Percentiles rank a stretch among this genome's conserved stretches.
These are phyloP conservation scores for Komagataella pseudopastoris DNA, from an alignment of 805 yeast genomes.

Conservation along the genomic window DNA sequence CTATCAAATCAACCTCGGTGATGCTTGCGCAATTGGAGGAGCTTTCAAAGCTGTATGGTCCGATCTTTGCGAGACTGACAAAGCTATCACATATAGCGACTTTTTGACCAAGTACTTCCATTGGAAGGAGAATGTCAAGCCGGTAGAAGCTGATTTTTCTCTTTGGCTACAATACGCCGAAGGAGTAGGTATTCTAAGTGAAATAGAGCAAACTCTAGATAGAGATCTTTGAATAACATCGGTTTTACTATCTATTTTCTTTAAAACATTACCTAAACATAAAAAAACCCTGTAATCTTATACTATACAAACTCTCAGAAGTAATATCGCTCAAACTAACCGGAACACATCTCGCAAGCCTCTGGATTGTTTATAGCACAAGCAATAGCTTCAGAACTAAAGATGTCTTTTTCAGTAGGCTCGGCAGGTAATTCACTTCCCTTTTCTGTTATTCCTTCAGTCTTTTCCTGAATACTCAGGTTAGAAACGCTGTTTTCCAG, in stretches of 20 bases:
- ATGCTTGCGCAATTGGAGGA: conserved; percentile 90
- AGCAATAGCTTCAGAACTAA: conserved; percentile 85
- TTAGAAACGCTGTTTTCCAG: conserved; percentile 34
- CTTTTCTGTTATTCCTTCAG: conserved; percentile 9
- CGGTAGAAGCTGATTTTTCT: conserved; percentile 20
- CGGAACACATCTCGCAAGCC: conserved; percentile 98
- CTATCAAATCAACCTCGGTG: conserved; percentile 61
- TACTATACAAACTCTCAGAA: neutral
- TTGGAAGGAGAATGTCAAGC: conserved; percentile 33
- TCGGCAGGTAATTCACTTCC: conserved; percentile 14
- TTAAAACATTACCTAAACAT: neutral
- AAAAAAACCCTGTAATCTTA: conserved; percentile 1
- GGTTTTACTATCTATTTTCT: neutral
- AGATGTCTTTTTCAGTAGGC: conserved; percentile 62
- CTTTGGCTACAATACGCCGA: conserved; percentile 34
- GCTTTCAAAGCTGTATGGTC: conserved; percentile 81
- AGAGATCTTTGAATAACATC: neutral
- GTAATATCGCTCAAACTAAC: conserved; percentile 28
- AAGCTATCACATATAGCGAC: conserved; percentile 21
- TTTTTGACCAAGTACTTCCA: conserved; percentile 34
- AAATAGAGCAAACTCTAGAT: conserved; percentile 21
- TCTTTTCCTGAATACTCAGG: conserved; percentile 20
- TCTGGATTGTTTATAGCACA: conserved; percentile 97
- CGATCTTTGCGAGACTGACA: conserved; percentile 8
- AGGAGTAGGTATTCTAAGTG: conserved; percentile 39